Percentiles rank a stretch among this genome's conserved stretches.
Evolutionary conservation across 495 filamentous ascomycete genomes (phyloP).

Genomic region (Hypoxylon subgilvum): DNA sequence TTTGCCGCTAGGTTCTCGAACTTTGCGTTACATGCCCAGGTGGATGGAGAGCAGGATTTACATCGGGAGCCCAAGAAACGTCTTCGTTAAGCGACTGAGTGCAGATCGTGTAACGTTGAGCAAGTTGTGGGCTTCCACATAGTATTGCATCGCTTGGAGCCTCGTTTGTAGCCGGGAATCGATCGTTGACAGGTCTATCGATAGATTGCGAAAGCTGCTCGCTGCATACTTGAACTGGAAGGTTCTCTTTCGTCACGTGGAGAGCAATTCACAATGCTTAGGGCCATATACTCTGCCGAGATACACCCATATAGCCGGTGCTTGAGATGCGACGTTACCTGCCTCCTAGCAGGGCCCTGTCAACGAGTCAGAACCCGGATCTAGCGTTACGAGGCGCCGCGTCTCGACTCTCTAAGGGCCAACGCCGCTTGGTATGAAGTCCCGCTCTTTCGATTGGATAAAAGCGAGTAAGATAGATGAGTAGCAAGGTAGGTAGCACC

Average conservation of each 20-base stretch:
- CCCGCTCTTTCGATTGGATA: conserved; percentile 17
- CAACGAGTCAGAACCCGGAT: conserved; percentile 3
- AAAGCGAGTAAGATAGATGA: conserved; percentile 14
- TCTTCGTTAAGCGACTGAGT: conserved; percentile 12
- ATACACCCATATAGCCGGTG: conserved; percentile 27
- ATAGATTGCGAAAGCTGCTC: conserved; percentile 21
- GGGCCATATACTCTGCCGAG: conserved; percentile 3
- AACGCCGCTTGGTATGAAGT: conserved; percentile 7
- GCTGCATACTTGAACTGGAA: conserved; percentile 24
- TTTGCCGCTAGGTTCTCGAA: conserved; percentile 19
- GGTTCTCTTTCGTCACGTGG: conserved; percentile 25
- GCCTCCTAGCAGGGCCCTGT: conserved; percentile 24
- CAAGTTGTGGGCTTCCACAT: conserved; percentile 22
- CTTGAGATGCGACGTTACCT: conserved; percentile 35
- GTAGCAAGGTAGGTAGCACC: conserved; percentile 24
- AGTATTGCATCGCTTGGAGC: conserved; percentile 22
- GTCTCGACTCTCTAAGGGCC: conserved; percentile 10
- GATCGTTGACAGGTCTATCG: neutral
- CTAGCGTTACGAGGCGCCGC: neutral
- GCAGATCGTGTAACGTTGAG: conserved; percentile 30
- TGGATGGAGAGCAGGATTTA: conserved; percentile 16
- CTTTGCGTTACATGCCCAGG: conserved; percentile 13
- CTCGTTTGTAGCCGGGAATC: conserved; percentile 13
- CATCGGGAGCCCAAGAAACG: conserved; percentile 2
- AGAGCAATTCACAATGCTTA: conserved; percentile 10